These are phyloP conservation scores for Canariomyces notabilis DNA, from an alignment of 2,329 filamentous ascomycete species.

Conservation along the genomic window DNA sequence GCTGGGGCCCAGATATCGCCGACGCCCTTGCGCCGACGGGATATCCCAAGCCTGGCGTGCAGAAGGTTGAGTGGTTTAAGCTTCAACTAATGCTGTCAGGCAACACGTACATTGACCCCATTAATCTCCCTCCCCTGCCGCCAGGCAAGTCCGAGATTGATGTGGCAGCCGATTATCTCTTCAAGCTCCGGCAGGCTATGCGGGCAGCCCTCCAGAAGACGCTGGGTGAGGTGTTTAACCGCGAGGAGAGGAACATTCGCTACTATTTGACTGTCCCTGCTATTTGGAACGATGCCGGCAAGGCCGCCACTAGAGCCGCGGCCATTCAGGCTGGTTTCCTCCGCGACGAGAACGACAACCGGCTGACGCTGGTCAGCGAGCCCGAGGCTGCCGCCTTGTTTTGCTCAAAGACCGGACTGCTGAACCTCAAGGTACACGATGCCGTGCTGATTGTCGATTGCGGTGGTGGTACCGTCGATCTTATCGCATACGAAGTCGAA, in stretches of 20 bases:
- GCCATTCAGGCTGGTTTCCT: slow-evolving; percentile 97
- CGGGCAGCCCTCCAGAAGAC: slow-evolving; percentile 93
- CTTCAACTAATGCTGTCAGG: slow-evolving; percentile 97
- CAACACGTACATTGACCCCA: slow-evolving; percentile 98
- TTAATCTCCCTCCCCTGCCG: slow-evolving; percentile 94
- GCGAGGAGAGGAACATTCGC: slow-evolving; percentile 95
- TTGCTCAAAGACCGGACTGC: slow-evolving; percentile 91
- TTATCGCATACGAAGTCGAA: slow-evolving; percentile 98
- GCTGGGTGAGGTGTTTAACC: slow-evolving; percentile 92
- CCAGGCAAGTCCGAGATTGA: slow-evolving; percentile 98
- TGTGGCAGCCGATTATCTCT: slow-evolving; percentile 97
- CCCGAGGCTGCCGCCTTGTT: slow-evolving; percentile 96
- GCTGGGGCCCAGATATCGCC: slow-evolving; percentile 97
- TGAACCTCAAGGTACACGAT: slow-evolving; percentile 97
- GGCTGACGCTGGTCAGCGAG: slow-evolving; percentile 89
- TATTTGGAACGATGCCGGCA: slow-evolving; percentile 98
- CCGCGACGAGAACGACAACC: slow-evolving; percentile 95
- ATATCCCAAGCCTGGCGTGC: slow-evolving; percentile 94
- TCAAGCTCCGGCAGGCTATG: slow-evolving; percentile 97
- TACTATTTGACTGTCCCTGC: slow-evolving; percentile 98
- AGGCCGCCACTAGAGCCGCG: slow-evolving; percentile 90
- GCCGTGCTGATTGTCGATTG: slow-evolving; percentile 98
- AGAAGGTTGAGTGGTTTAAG: slow-evolving; percentile 99
- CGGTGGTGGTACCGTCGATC: slow-evolving; percentile 95
- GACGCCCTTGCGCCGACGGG: slow-evolving; percentile 94